Evolutionary conservation across 768 basidiomycete species (phyloP), one percentile per base, ranked within the genome.

Genomic region (Lactarius hatsudake): DNA sequence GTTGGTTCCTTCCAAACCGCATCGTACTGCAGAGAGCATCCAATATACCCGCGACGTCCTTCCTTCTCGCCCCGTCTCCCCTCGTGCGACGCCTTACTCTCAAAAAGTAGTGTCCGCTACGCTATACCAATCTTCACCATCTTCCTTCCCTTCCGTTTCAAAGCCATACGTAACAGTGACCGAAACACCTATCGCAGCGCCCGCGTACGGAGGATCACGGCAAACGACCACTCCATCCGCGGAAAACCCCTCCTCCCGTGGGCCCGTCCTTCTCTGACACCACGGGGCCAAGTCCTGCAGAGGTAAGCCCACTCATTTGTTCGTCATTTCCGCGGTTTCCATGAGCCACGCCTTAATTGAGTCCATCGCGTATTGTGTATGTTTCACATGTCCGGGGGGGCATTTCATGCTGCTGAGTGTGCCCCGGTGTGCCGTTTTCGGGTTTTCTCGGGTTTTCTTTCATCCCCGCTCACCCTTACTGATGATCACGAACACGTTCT

Each of bases 61-160:
- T 23, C 66, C 68, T 26, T 51, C 68, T 23, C 62, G 57, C 28
- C 68, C 66, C 23, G 18, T 62, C 20, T 63, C 65, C 1, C 62
- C 68, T 34, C 61, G 30, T 20, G 34, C n/a, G 38, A 28, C 60
- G 12, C 36, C 34, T 13, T 28, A 56, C 59, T 30, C 45, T 67
- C 60, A 48, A 20, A 45, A 59, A 45, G 26, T 55, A 51, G 51
- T 18, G 10, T 57, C 53, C 34, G 63, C 57, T 34, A 48, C 53
- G 30, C 15, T 56, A 34, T 38, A 63, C 42, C 62, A 63, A 40
- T 23, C 42, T 20, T 32, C 66, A 2, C 13, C 61, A 2, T 45
- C 62, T 17, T 59, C 62, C 0, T 28, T 15, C 26, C 58, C 62
- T 30, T 59, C 66, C 17, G 58, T 38, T 63, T 34, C 36, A 54